Base-by-base conservation (phyloP, 257 asterid genomes). In the Paraleonurus japonicus region DNA sequence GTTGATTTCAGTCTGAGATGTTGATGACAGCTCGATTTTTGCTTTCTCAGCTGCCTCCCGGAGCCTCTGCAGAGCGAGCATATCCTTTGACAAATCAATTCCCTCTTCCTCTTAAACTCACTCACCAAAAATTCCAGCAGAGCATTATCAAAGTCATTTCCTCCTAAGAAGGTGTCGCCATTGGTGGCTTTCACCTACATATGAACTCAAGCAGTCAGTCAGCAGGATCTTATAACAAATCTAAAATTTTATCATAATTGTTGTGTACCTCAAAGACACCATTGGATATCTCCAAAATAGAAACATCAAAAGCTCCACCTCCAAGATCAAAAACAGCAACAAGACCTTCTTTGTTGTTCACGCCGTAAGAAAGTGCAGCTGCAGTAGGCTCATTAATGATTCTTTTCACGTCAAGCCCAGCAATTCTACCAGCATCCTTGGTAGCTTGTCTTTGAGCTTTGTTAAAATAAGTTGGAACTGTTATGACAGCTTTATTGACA, bases 401-500 rank as follows among this genome's bases (percentile, higher is more conserved):
- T 74, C 96, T 86, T 45, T 83, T 85, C 55, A 90, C 96, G 66
- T 88, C 92, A 61, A 90, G 92, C 9, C 96, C 96, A 8, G 96
- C 88, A 23, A 90, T 90, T 15, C 87, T 73, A n/a, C 95, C 96
- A 20, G 96, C 95, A 59, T 90, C 97, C 72, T 90, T 90, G 2
- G 96, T 90, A 11, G 97, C 97, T 77, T 88, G 97, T 63, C 96
- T 83, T 64, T 90, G 96, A n/a, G 95, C 93, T 81, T 90, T 95
- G 33, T 90, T 90, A 32, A 90, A 90, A 79, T 90, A 90, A 54
- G 97, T 96, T 4, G 97, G 97, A 27, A 90, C 97, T 0, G 96
- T 90, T 6, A 90, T 71, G 28, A 90, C 95, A 69, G 89, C 89
- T 72, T 86, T 84, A 77, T 8, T 80, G 6, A 86, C 80, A 3